Base-by-base conservation (phyloP, 495 filamentous ascomycete species). In the Penicillium steckii region DNA sequence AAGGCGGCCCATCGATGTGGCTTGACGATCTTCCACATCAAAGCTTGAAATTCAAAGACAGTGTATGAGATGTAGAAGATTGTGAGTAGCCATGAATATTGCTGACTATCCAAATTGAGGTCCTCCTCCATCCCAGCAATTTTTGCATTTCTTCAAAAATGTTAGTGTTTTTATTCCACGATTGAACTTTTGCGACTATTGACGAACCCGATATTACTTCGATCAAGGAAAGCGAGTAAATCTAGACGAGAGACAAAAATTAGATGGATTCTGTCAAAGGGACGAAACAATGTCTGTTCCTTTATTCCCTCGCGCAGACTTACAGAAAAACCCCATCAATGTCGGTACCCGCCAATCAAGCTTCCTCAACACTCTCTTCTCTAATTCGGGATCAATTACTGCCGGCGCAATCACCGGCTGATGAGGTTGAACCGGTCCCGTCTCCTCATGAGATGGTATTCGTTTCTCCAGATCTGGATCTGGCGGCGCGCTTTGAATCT, bases 51-150 rank as follows among this genome's bases (percentile, higher is more conserved):
- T 68, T 90, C 85, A 50, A 90, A 90, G 8, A 85, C 27, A 24
- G 82, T 81, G 38, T 75, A 74, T 18, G 74, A 62, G 13, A 80
- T 87, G 60, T 92, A 92, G 60, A 92, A 94, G 27, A 89, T 85
- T 0, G 86, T 91, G 40, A 92, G 69, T 15, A 92, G 73, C 88
- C 88, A 95, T 56, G 85, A 65, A 50, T 86, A 87, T 30, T 68
- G 64, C 10, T 74, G 70, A 18, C 78, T 72, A 2, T 64, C 60
- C 15, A 87, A 70, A 22, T 71, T 38, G 13, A 86, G 66, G 53
- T 84, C 63, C 44, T 59, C 48, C 30, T 47, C 22, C 63, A 66
- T 66, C 29, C 82, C 82, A 7, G 82, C 82, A 46, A 85, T 84
- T 57, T 82, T 73, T 1, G 85, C 85, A 78, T 88, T 90, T 46